These are phyloP conservation scores for Phytophthora sansomeana DNA, from an alignment of 352 stramenopile species.

Conservation along the genomic window DNA sequence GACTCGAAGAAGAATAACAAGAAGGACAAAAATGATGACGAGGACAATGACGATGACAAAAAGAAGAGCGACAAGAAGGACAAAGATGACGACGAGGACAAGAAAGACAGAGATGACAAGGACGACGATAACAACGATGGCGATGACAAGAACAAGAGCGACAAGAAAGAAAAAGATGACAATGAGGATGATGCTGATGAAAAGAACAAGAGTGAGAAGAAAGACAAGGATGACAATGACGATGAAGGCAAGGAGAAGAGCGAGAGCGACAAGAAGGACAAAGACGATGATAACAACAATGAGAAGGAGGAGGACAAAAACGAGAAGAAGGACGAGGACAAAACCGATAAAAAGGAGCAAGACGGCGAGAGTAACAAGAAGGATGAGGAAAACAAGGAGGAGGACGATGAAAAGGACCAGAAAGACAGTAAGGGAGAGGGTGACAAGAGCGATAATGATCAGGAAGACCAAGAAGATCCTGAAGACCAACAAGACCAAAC, in stretches of 20 bases:
- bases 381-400: not conserved
- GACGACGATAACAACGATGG: not conserved
- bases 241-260: too few species aligned
- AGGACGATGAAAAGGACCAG: not conserved
- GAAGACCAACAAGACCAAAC: not conserved
- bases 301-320: slow-evolving; percentile 4
- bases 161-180: not conserved
- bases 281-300: slow-evolving; percentile 4
- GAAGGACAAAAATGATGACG: not conserved
- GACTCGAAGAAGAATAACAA: slow-evolving; percentile 2
- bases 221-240: not conserved
- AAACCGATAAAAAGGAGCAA: not conserved
- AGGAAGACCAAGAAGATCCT: not conserved
- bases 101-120: slow-evolving; percentile 13
- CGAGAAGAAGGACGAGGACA: not conserved
- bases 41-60: slow-evolving; percentile 8
- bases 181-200: not conserved
- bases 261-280: not conserved
- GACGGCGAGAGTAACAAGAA: slow-evolving; percentile 4
- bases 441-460: slow-evolving; percentile 2
- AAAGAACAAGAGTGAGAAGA: not conserved
- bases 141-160: not conserved
- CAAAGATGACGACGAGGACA: slow-evolving; percentile 1
- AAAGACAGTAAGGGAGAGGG: slow-evolving; percentile 4
- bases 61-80: slow-evolving; percentile 3